Conservation (phyloP, 352 stramenopile genomes). For the Elongisporangium prolatum region DNA sequence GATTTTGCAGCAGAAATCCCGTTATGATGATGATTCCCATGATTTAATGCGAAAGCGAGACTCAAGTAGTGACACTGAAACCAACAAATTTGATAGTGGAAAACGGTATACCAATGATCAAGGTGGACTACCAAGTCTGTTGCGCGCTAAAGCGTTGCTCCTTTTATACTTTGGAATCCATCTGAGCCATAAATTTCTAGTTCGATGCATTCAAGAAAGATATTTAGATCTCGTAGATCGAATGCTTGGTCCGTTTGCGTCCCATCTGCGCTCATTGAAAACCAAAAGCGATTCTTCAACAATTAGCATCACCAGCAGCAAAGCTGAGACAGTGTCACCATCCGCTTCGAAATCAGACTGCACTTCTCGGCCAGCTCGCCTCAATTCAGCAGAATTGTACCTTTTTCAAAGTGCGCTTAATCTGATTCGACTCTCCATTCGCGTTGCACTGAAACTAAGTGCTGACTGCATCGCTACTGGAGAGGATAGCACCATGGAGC, state of each 20-base stretch:
- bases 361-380: conserved; percentile 2
- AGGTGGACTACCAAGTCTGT: conserved; percentile 17
- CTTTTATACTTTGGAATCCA: conserved; percentile 58
- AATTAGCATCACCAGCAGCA: conserved; percentile 4
- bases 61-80: not conserved
- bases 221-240: conserved; percentile 29
- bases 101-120: conserved; percentile 13
- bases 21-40: conserved; percentile 11
- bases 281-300: not conserved
- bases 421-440: conserved; percentile 47
- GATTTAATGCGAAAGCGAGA: not conserved
- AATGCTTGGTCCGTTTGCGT: conserved; percentile 19
- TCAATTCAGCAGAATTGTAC: conserved; percentile 30
- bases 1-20: conserved; percentile 18
- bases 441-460: conserved; percentile 59
- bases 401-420: conserved; percentile 59
- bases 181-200: conserved; percentile 32
- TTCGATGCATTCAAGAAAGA: conserved; percentile 28
- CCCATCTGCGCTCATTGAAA: conserved; percentile 11
- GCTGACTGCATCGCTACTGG: conserved; percentile 50
- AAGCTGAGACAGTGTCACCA: not conserved
- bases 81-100: not conserved
- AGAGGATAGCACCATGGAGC: conserved; percentile 13
- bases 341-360: not conserved
- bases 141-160: conserved; percentile 65